These are phyloP conservation scores for Pythium periplocum DNA, from an alignment of 352 stramenopile species.

Conservation along the genomic window DNA sequence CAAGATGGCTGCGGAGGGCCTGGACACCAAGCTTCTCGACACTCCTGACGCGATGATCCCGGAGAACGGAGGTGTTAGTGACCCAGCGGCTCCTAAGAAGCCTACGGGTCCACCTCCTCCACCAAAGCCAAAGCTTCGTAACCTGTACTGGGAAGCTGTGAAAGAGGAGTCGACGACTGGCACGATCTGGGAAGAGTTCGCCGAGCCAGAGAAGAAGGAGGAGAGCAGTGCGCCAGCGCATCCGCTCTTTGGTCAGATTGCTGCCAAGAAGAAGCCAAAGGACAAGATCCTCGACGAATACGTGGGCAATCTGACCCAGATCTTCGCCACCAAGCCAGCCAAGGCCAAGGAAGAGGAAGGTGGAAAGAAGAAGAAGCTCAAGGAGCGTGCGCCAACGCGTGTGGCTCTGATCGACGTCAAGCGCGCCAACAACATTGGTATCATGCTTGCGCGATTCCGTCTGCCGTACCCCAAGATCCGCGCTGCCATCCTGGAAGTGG, in stretches of 20 bases:
- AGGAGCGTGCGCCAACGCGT: conserved; percentile 59
- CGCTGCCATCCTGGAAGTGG: conserved; percentile 68
- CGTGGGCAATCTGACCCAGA: conserved; percentile 54
- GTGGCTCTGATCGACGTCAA: conserved; percentile 81
- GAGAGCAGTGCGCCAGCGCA: conserved; percentile 12
- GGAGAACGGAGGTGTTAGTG: conserved; percentile 24
- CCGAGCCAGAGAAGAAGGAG: conserved; percentile 15
- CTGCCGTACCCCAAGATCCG: conserved; percentile 75
- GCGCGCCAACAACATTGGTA: conserved; percentile 83
- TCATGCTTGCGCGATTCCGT: conserved; percentile 83
- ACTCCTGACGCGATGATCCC: conserved; percentile 67
- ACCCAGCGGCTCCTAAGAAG: conserved; percentile 12
- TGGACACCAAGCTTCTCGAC: conserved; percentile 89
- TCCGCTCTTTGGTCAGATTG: conserved; percentile 33
- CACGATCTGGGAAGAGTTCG: conserved; percentile 77
- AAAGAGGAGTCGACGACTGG: conserved; percentile 40
- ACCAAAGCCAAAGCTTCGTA: conserved; percentile 76
- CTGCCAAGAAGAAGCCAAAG: conserved; percentile 25
- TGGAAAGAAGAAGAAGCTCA: conserved; percentile 37
- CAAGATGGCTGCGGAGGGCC: conserved; percentile 89
- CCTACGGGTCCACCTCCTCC: conserved; percentile 29
- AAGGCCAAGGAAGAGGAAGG: conserved; percentile 46
- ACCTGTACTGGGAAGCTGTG: conserved; percentile 80
- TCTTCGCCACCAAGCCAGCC: conserved; percentile 79
- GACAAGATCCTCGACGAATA: conserved; percentile 60